phyloP scores from a whole-genome alignment of 1,284 basidiomycete species.

The Ustanciosporium gigantosporum region DNA sequence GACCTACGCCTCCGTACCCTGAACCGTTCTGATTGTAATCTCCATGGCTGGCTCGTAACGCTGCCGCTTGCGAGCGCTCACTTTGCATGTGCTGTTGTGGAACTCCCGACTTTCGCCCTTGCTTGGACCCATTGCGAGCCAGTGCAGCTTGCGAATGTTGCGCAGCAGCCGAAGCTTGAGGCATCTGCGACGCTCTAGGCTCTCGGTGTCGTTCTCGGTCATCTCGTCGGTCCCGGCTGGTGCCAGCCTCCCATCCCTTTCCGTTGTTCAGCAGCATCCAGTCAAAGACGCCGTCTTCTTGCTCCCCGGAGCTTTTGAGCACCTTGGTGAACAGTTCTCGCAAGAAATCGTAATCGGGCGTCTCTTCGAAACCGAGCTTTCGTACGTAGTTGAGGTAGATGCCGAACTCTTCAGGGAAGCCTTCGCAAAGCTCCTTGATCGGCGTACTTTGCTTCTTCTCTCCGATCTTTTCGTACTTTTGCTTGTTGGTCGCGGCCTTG shows the following conservation, averaged over 20 bases:
- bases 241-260: constrained; percentile 88
- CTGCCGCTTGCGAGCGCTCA: constrained; percentile 28
- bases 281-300: constrained; percentile 85
- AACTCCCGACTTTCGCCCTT: constrained; percentile 48
- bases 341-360: constrained; percentile 93
- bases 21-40: constrained; percentile 39
- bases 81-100: constrained; percentile 31
- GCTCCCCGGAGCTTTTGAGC: constrained; percentile 81
- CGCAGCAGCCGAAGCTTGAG: constrained; percentile 18
- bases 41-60: constrained; percentile 37
- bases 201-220: constrained; percentile 39
- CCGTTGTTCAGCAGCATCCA: constrained; percentile 88
- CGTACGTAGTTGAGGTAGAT: constrained; percentile 87
- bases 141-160: constrained; percentile 29
- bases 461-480: constrained; percentile 98
- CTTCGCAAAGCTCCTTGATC: constrained; percentile 89
- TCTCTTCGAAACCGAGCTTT: constrained; percentile 87
- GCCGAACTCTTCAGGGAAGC: constrained; percentile 88
- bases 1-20: constrained; percentile 45
- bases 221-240: constrained; percentile 60
- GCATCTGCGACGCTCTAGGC: constrained; percentile 30
- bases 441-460: constrained; percentile 98
- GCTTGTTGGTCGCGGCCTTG: constrained; percentile 95
- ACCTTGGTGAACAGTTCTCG: constrained; percentile 89
- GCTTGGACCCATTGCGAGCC: constrained; percentile 46